A percentile compares a stretch with the other conserved stretches of the same genome.
These are phyloP conservation scores for Protomyces inouyei DNA, from an alignment of 1,139 yeast species.

Conservation along the genomic window DNA sequence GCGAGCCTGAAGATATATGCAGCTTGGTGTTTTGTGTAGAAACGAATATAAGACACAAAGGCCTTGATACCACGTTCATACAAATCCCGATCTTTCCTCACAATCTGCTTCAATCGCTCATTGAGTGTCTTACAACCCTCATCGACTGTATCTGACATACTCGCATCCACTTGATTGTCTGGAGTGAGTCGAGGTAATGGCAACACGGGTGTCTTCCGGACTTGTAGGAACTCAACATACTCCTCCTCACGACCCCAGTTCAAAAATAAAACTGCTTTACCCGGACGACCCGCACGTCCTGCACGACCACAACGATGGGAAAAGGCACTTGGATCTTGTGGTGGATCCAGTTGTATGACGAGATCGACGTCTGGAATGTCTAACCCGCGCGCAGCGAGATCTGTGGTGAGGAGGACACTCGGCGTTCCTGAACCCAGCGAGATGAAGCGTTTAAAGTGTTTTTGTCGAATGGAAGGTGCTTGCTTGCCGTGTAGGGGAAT, in stretches of 20 bases:
- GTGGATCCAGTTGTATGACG: slow-evolving; percentile 84
- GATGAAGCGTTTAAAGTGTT: slow-evolving; percentile 59
- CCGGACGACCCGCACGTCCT: slow-evolving; percentile 80
- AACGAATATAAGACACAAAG: slow-evolving; percentile 76
- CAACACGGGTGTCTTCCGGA: slow-evolving; percentile 57
- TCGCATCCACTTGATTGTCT: slow-evolving; percentile 15
- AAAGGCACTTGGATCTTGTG: slow-evolving; percentile 82
- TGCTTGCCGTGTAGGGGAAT: slow-evolving; percentile 83
- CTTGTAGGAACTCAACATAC: slow-evolving; percentile 72
- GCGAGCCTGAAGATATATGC: slow-evolving; percentile 77
- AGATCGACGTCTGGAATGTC: slow-evolving; percentile 90
- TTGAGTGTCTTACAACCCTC: slow-evolving; percentile 1
- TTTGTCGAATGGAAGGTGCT: slow-evolving; percentile 66
- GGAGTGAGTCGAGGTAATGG: slow-evolving; percentile 24
- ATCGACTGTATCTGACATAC: slow-evolving; percentile 27
- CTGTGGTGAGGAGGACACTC: slow-evolving; percentile 55
- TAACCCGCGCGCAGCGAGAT: slow-evolving; percentile 80
- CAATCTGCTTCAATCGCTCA: slow-evolving; percentile 11
- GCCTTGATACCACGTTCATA: slow-evolving; percentile 54
- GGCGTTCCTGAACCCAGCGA: slow-evolving; percentile 43
- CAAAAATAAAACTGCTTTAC: slow-evolving; percentile 70
- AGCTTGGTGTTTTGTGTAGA: slow-evolving; percentile 87
- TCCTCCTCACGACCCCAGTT: slow-evolving; percentile 74
- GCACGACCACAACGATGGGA: slow-evolving; percentile 90
- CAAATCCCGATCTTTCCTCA: slow-evolving; percentile 27